phyloP scores from a whole-genome alignment of 352 stramenopile genomes.

The Aphanomyces astaci region DNA sequence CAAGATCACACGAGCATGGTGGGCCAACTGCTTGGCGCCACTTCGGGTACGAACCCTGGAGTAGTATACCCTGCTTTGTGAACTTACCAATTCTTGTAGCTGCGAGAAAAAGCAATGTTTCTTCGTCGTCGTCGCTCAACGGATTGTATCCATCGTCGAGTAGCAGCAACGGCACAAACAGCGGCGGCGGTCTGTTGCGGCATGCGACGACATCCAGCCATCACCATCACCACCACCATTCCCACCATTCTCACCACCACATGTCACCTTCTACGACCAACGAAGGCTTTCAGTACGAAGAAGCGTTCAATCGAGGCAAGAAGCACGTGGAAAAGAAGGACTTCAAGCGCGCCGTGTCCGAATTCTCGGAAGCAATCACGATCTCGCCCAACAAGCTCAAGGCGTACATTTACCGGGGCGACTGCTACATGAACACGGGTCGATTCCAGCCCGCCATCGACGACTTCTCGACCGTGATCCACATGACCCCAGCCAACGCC shows the following conservation, averaged over 20 bases:
- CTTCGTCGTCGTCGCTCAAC: background rate
- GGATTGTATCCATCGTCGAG: background rate
- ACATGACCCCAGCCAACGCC: conserved; percentile 52
- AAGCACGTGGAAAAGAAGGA: conserved; percentile 22
- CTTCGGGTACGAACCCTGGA: background rate
- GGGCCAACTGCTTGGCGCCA: background rate
- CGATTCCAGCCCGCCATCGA: conserved; percentile 60
- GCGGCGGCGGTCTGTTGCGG: background rate
- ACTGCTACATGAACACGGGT: conserved; percentile 45
- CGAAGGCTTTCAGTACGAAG: conserved; percentile 23
- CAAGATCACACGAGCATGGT: conserved; percentile 11
- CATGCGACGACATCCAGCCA: background rate
- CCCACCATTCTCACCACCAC: background rate
- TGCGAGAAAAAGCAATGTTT: background rate
- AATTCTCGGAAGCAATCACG: conserved; percentile 18
- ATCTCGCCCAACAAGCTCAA: conserved; percentile 32
- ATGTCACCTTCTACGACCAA: background rate
- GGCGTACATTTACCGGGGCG: conserved; percentile 46
- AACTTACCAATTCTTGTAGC: background rate
- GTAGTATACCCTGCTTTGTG: background rate
- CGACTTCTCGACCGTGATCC: conserved; percentile 61
- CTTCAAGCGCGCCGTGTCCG: conserved; percentile 21
- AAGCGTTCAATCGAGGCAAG: conserved; percentile 21
- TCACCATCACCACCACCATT: background rate
- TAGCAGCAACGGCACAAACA: background rate